Percentiles rank a stretch among this genome's conserved stretches.
Evolutionary conservation across 108 stramenopile species (phyloP).

Genomic region (Nannochloropsis gaditana): DNA sequence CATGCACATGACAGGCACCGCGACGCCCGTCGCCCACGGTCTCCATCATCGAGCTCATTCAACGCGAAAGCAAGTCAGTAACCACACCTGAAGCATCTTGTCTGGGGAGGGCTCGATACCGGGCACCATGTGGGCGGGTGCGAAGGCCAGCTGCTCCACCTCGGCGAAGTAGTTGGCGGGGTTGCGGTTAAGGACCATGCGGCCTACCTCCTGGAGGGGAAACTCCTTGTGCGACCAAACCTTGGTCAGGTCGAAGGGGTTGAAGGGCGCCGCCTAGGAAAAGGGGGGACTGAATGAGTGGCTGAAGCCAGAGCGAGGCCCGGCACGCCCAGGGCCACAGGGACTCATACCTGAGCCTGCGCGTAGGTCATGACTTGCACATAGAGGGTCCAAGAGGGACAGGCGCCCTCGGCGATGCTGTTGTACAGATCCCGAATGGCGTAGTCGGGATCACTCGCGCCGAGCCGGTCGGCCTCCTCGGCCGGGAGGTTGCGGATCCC

Average conservation of each 20-base stretch:
- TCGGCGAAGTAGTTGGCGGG: conserved; percentile 65
- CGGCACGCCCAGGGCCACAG: background rate
- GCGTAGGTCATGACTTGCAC: conserved; percentile 62
- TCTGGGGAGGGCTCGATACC: conserved; percentile 69
- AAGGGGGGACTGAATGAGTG: background rate
- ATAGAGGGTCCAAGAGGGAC: conserved; percentile 60
- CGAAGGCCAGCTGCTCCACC: conserved; percentile 66
- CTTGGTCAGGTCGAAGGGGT: conserved; percentile 69
- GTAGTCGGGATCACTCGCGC: conserved; percentile 58
- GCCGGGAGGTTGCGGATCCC: conserved; percentile 61
- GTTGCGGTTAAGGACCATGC: conserved; percentile 64
- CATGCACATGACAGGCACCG: too few relatives aligned
- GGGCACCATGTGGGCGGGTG: conserved; percentile 63
- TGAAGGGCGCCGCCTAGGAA: conserved; percentile 36
- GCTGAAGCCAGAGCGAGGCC: background rate
- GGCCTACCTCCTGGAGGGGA: conserved; percentile 61
- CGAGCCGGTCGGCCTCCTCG: conserved; percentile 44
- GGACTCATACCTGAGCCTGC: conserved; percentile 38
- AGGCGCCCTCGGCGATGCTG: conserved; percentile 58
- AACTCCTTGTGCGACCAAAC: conserved; percentile 63
- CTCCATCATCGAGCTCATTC: too few relatives aligned
- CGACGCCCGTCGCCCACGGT: too few relatives aligned
- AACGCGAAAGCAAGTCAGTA: background rate
- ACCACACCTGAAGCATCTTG: conserved; percentile 63
- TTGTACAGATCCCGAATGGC: conserved; percentile 65